Base-by-base conservation (phyloP, 176 grass and related monocot species). In the Cenchrus americanus region DNA sequence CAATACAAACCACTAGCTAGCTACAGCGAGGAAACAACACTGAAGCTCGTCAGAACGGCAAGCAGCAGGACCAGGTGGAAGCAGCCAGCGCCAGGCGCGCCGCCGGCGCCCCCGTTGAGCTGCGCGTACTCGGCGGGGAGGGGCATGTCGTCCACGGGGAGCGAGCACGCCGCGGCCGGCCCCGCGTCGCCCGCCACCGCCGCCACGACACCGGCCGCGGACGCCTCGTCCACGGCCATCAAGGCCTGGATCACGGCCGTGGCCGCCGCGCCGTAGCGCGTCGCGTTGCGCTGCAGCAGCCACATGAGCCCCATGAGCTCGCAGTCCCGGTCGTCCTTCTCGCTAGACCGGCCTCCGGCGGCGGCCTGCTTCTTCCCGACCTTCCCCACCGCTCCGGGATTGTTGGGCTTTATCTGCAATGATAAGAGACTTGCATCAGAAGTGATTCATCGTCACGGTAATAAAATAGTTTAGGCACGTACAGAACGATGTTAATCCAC, bases 231-330 rank as follows among this genome's bases (percentile, higher is more conserved):
- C 41, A 94, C 93, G 46, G 89, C 87, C 83, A 99, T 99, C 77
- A 96, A 69, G 43, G 88, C 88, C 79, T 77, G 88, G 91, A 99
- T 85, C 47, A 92, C 91, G 57, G 87, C 77, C 10, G 96, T 87
- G 66, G 72, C 83, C 27, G 93, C 52, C 3, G 77, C 57, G 59
- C 92, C 87, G 87, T 99, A 99, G 2, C 67, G 87, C 76, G 91
- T 96, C 64, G 89, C 87, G 82, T 99, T 99, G 54, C 66, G 83
- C 80, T 69, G 80, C 60, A 99, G 83, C 43, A 99, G 91, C 97
- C 97, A 99, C 47, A 89, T 99, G 80, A 99, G 59, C 21, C 93
- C 97, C 97, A 94, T 94, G 21, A 99, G 73, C 83, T 99, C 86
- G 84, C 97, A 99, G 66, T 99, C 97, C 53, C 85, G 87, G 72